Evolutionary conservation across 495 filamentous ascomycete species (phyloP), one percentile per base, ranked within the genome.

Genomic region (Xylaria curta): DNA sequence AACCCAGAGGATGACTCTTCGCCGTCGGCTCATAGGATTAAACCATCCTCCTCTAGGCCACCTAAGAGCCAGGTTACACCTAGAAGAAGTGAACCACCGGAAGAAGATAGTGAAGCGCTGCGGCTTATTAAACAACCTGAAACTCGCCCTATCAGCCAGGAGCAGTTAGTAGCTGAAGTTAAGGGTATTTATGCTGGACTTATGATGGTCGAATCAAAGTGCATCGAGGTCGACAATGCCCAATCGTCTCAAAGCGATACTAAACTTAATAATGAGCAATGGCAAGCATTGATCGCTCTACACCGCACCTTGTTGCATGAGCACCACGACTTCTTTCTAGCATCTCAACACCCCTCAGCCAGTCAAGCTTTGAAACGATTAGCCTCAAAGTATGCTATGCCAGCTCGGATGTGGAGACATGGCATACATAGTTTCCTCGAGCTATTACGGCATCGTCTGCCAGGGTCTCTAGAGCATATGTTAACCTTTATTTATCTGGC

Each of bases 361-460:
- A 89, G 83, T 54, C 82, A 82, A 1, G 87, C 87, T 12, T 71
- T 96, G 1, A 80, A 87, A 61, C 78, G 83, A 13, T 74, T 95
- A 4, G 90, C 93, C 2, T 85, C 88, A 2, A 92, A 92, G 68
- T 94, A 94, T 73, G 87, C 87, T 4, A 95, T 97, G 92, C 92
- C 93, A 1, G 91, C 91, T 2, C 80, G 93, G 3, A 93, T 97
- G 90, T 97, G 94, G 94, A 85, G 91, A 17, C 90, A 95, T 76
- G 93, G 90, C 0, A 95, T 97, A 28, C 91, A 95, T 68, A 88
- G 88, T 1, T 94, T 94, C 74, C 81, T 97, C 3, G 94, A 95
- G 67, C 75, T 95, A 4, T 77, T 97, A 5, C 87, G 92, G 5
- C 87, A 90, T 72, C 86, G 90, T 10, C 80, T 95, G 5, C 93